phyloP scores from a whole-genome alignment of 2,329 filamentous ascomycete species.

The Phialemoniopsis sp. region DNA sequence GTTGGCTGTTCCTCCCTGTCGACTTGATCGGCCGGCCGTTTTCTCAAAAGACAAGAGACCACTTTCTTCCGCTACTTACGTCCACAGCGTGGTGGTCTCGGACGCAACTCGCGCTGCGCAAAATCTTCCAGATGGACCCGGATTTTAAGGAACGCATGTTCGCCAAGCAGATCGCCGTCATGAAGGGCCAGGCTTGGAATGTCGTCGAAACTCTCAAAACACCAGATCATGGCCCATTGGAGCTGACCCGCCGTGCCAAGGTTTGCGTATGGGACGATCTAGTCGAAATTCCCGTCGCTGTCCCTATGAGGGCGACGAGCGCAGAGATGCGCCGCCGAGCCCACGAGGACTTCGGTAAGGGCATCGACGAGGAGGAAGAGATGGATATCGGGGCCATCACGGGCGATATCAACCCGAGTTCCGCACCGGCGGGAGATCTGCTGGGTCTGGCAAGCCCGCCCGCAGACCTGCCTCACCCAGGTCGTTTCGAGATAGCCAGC shows the following conservation, averaged over 20 bases:
- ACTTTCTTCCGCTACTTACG: slow-evolving; percentile 93
- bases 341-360: slow-evolving; percentile 38
- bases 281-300: slow-evolving; percentile 91
- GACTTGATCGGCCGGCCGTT: slow-evolving; percentile 95
- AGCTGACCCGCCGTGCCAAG: slow-evolving; percentile 80
- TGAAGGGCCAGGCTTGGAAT: slow-evolving; percentile 99
- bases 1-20: slow-evolving; percentile 96
- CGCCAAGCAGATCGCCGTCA: slow-evolving; percentile 94
- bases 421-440: slow-evolving; percentile 48
- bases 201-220: slow-evolving; percentile 96
- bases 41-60: slow-evolving; percentile 85
- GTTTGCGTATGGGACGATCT: slow-evolving; percentile 98
- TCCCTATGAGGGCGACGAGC: slow-evolving; percentile 80
- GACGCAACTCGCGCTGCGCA: slow-evolving; percentile 80
- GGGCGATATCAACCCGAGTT: slow-evolving; percentile 33
- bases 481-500: slow-evolving; percentile 65
- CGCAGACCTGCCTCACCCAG: slow-evolving; percentile 67
- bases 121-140: slow-evolving; percentile 84
- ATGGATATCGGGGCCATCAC: slow-evolving; percentile 82
- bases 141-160: slow-evolving; percentile 99
- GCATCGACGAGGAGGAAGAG: slow-evolving; percentile 60
- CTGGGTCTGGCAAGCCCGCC: slow-evolving; percentile 61
- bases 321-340: slow-evolving; percentile 74
- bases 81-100: slow-evolving; percentile 97
- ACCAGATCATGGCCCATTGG: slow-evolving; percentile 85